Evolutionary conservation across 2,329 filamentous ascomycete genomes (phyloP), one percentile per base, ranked within the genome.

Genomic region (Colletotrichum zoysiae): DNA sequence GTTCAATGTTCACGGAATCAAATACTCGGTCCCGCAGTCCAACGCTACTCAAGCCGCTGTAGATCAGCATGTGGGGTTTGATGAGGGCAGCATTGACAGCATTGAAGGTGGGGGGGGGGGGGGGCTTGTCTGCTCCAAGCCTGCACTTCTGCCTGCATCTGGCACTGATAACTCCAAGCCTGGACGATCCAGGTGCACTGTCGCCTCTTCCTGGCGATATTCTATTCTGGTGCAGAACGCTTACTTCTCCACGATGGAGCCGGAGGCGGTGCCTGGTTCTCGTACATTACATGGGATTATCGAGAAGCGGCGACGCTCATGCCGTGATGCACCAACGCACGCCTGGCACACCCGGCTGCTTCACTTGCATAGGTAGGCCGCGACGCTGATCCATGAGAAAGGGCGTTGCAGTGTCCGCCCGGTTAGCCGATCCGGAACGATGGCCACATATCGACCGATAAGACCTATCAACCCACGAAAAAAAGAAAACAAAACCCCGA

Each of bases 11-110:
- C n/a, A 59, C 12, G 9, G 46, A 33, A 30, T 35, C 18, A 44
- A 42, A 38, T 51, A 30, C 8, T 59, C 2, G 44, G 38, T 56
- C 30, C 38, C 69, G 33, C 55, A 46, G 26, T 60, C 23, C 16
- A 44, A n/a, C 55, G 35, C 35, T 26, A 65, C 66, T 67, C 70
- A 71, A 72, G 70, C 56, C 57, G 67, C 40, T 50, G 70, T 61
- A 71, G 67, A 73, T 73, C 61, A 46, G 44, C n/a, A 62, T 67
- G 58, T 67, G 46, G 42, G 48, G 60, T 53, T 53, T 53, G 35
- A 51, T 40, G 59, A 48, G 35, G 33, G 55, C 48, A 44, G 30
- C 70, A 57, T 48, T 7, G 33, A 60, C 48, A 44, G 38, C 70
- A 57, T 48, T 7, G 30, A 48, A 40, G 2, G 14, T 23, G 53